phyloP scores from a whole-genome alignment of 805 yeast species.

The Kockiozyma suomiensis region DNA sequence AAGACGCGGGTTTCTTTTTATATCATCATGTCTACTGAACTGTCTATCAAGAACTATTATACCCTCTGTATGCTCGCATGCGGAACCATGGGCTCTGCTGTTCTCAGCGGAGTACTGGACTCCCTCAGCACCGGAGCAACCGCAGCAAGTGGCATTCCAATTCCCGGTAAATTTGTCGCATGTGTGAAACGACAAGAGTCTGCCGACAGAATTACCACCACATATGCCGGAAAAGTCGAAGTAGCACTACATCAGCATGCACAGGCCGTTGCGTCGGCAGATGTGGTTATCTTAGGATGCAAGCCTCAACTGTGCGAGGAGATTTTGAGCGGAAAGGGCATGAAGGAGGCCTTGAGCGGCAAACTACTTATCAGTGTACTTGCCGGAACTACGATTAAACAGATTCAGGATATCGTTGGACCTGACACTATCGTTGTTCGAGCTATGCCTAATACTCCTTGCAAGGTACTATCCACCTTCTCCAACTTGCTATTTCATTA shows the following conservation, averaged over 20 bases:
- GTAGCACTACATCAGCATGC: slow-evolving; percentile 53
- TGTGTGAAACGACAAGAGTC: slow-evolving; percentile 65
- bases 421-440: slow-evolving; percentile 62
- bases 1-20: too few species aligned
- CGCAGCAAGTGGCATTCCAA: slow-evolving; percentile 44
- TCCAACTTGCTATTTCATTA: not conserved
- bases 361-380: slow-evolving; percentile 75
- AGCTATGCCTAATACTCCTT: slow-evolving; percentile 97
- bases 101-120: slow-evolving; percentile 73
- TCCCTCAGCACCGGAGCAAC: slow-evolving; percentile 38
- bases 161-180: slow-evolving; percentile 75
- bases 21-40: not conserved
- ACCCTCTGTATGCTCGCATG: slow-evolving; percentile 77
- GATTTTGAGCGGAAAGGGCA: slow-evolving; percentile 42
- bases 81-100: slow-evolving; percentile 96
- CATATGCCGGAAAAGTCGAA: slow-evolving; percentile 57
- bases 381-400: slow-evolving; percentile 89
- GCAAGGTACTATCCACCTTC: slow-evolving; percentile 26
- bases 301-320: slow-evolving; percentile 79
- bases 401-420: slow-evolving; percentile 52
- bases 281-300: slow-evolving; percentile 78
- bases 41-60: slow-evolving; percentile 14
- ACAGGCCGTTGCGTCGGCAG: slow-evolving; percentile 63
- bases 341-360: slow-evolving; percentile 47
- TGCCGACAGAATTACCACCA: slow-evolving; percentile 50